A percentile compares a stretch with the other conserved stretches of the same genome.
phyloP scores from a whole-genome alignment of 2,329 filamentous ascomycete genomes.

The Pseudogymnoascus sp. region DNA sequence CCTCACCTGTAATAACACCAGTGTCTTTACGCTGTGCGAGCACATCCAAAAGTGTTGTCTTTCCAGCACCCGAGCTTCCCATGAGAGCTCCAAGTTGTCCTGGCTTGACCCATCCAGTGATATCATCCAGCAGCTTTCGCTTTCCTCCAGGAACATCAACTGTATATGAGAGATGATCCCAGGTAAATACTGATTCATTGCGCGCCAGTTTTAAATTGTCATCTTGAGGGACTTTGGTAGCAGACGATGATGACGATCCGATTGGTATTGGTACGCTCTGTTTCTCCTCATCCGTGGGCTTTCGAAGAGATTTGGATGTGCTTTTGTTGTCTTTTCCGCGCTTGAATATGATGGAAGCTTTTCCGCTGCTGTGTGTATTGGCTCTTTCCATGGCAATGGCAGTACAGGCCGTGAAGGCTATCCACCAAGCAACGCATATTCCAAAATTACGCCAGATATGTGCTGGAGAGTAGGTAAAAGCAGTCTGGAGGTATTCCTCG shows the following conservation, averaged over 20 bases:
- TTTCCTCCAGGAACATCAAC: conserved; percentile 55
- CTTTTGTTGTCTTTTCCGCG: conserved; percentile 39
- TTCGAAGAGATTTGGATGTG: conserved; percentile 18
- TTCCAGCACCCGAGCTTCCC: conserved; percentile 65
- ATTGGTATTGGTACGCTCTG: conserved; percentile 15
- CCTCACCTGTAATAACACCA: conserved; percentile 80
- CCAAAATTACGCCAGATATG: conserved; percentile 56
- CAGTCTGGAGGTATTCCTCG: conserved; percentile 48
- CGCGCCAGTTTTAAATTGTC: conserved; percentile 42
- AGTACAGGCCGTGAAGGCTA: conserved; percentile 42
- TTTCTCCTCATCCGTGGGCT: neutral
- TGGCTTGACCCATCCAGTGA: conserved; percentile 76
- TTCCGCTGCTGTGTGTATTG: neutral
- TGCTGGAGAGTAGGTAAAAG: conserved; percentile 44
- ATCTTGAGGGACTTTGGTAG: conserved; percentile 11
- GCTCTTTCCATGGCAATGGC: conserved; percentile 35
- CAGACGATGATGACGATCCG: conserved; percentile 11
- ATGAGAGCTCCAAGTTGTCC: conserved; percentile 62
- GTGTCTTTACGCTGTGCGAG: conserved; percentile 79
- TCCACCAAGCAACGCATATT: conserved; percentile 58
- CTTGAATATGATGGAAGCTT: conserved; percentile 42
- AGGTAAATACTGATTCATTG: conserved; percentile 65
- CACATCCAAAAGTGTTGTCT: conserved; percentile 80
- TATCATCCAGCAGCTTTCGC: conserved; percentile 66
- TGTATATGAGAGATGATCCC: conserved; percentile 63